Percentiles rank a stretch among this genome's conserved stretches.
Evolutionary conservation across 805 yeast genomes (phyloP).

Genomic region (Wickerhamiella dianesei): DNA sequence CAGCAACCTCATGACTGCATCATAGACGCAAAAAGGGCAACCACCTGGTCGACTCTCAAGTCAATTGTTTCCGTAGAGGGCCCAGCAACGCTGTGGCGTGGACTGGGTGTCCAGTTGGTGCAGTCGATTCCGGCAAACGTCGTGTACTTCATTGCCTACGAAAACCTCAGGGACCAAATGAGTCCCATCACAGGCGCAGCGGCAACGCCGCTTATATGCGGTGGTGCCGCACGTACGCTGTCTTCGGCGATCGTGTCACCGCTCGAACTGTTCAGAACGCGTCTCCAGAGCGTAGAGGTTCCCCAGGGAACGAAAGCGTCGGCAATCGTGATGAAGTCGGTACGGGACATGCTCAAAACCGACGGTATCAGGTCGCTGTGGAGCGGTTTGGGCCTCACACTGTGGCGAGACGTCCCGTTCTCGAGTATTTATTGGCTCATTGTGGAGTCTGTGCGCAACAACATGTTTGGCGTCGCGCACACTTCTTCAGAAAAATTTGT

Average conservation of each 20-base stretch:
- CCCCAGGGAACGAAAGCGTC: constrained; percentile 31
- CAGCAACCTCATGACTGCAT: constrained; percentile 19
- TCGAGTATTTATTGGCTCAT: constrained; percentile 90
- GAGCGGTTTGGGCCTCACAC: constrained; percentile 73
- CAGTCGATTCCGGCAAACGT: constrained; percentile 93
- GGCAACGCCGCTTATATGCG: constrained; percentile 70
- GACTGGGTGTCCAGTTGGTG: constrained; percentile 57
- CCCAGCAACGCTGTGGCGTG: constrained; percentile 67
- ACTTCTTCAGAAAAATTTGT: constrained; percentile 20
- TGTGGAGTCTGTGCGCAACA: constrained; percentile 38
- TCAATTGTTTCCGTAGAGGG: constrained; percentile 68
- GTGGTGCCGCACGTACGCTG: constrained; percentile 65
- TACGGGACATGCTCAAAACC: constrained; percentile 34
- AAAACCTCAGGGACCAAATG: constrained; percentile 64
- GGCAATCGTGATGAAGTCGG: constrained; percentile 33
- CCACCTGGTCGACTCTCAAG: constrained; percentile 29
- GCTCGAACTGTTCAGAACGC: constrained; percentile 69
- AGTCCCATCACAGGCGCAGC: constrained; percentile 32
- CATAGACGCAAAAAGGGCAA: constrained; percentile 29
- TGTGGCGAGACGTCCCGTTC: constrained; percentile 97
- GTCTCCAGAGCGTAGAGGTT: constrained; percentile 62
- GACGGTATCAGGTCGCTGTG: constrained; percentile 58
- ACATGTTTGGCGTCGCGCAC: constrained; percentile 2
- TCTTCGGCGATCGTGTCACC: constrained; percentile 85
- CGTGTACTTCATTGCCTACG: constrained; percentile 90